phyloP scores from a whole-genome alignment of 208 protist species.

The Phytomonas sp. region DNA sequence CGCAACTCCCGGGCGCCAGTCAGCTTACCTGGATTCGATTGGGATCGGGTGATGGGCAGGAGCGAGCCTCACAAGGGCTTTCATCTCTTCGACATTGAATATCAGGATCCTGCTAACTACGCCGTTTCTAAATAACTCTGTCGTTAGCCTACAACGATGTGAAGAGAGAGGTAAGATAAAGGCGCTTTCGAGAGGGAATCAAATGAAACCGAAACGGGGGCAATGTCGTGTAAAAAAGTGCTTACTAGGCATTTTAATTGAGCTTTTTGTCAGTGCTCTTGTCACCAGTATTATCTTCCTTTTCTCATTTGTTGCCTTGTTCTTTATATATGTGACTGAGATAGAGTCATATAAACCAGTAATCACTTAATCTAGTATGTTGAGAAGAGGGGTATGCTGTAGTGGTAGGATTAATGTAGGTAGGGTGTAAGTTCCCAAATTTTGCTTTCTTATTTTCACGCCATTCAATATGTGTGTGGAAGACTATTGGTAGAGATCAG shows the following conservation, averaged over 20 bases:
- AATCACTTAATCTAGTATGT: background rate
- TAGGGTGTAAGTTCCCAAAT: background rate
- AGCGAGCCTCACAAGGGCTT: constrained; percentile 27
- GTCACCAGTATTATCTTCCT: background rate
- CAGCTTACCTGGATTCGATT: constrained; percentile 61
- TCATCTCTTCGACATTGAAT: constrained; percentile 40
- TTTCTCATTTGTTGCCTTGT: background rate
- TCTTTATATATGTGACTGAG: background rate
- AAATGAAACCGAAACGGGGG: background rate
- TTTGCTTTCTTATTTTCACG: background rate
- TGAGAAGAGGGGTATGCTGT: background rate
- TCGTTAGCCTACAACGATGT: background rate
- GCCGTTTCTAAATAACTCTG: background rate
- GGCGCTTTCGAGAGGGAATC: background rate
- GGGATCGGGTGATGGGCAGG: constrained; percentile 71
- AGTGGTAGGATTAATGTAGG: background rate
- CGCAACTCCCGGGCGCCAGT: constrained; percentile 53
- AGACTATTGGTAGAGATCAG: background rate
- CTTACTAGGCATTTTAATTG: background rate
- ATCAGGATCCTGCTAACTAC: constrained; percentile 34
- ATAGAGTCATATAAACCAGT: background rate
- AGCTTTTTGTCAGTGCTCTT: background rate
- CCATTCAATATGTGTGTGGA: background rate
- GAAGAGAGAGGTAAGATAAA: constrained; percentile 6
- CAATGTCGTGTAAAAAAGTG: background rate